These are phyloP conservation scores for Penicillium ochrochloron DNA, from an alignment of 495 filamentous ascomycete genomes.

Conservation along the genomic window DNA sequence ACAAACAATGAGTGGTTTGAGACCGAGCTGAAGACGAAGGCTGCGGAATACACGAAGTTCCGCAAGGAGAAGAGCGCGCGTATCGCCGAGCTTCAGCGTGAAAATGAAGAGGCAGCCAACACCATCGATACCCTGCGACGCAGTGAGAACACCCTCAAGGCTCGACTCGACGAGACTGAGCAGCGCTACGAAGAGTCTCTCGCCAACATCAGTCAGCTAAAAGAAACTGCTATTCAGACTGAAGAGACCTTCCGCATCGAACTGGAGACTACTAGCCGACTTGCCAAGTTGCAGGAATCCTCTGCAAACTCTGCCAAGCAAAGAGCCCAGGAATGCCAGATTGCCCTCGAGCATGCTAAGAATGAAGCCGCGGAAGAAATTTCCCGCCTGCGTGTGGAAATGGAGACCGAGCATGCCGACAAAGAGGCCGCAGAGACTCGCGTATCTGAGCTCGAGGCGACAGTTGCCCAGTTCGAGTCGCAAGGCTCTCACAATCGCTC, in stretches of 20 bases:
- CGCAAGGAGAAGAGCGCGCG: slow-evolving; percentile 91
- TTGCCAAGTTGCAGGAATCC: slow-evolving; percentile 85
- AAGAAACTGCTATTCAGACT: slow-evolving; percentile 76
- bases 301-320: slow-evolving; percentile 79
- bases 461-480: slow-evolving; percentile 69
- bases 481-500: slow-evolving; percentile 42
- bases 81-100: slow-evolving; percentile 83
- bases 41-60: slow-evolving; percentile 81
- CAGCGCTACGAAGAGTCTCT: slow-evolving; percentile 85
- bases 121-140: slow-evolving; percentile 76
- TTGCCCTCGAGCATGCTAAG: slow-evolving; percentile 73
- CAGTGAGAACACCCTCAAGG: slow-evolving; percentile 78
- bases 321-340: slow-evolving; percentile 80
- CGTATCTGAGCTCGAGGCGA: slow-evolving; percentile 73
- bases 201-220: slow-evolving; percentile 76
- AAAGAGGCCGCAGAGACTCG: slow-evolving; percentile 70
- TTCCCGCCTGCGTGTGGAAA: slow-evolving; percentile 74
- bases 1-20: slow-evolving; percentile 92
- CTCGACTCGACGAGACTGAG: slow-evolving; percentile 79
- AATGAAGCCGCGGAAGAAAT: slow-evolving; percentile 83
- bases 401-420: slow-evolving; percentile 78
- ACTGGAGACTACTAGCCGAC: slow-evolving; percentile 74
- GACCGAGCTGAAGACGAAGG: slow-evolving; percentile 85
- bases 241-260: slow-evolving; percentile 85
- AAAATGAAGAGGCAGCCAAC: slow-evolving; percentile 80